A percentile compares a stretch with the other conserved stretches of the same genome.
Evolutionary conservation across 164 flowering plant species (phyloP).

Genomic region (Aristolochia contorta): DNA sequence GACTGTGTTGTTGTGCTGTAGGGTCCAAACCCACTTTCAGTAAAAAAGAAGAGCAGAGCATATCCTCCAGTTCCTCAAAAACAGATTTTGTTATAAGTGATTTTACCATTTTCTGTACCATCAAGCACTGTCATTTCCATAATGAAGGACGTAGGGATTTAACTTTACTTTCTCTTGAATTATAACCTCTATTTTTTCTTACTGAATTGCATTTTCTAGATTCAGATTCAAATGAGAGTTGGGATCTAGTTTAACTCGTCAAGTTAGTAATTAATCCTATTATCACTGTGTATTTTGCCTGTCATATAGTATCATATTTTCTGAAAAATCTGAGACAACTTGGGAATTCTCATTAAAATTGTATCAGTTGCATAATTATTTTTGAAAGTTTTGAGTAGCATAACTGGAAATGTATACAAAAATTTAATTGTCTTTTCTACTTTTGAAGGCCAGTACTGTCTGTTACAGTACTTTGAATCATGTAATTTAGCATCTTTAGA

Average conservation of each 20-base stretch:
- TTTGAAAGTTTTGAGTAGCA: too few relatives aligned
- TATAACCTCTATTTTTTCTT: neutral
- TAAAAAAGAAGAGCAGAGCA: neutral
- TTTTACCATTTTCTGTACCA: neutral
- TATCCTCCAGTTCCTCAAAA: neutral
- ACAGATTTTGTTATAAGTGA: neutral
- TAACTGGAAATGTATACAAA: too few relatives aligned
- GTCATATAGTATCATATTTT: too few relatives aligned
- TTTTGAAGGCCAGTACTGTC: too few relatives aligned
- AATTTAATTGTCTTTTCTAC: too few relatives aligned
- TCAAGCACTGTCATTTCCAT: neutral
- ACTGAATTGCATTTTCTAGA: too few relatives aligned
- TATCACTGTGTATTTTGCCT: too few relatives aligned
- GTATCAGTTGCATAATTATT: too few relatives aligned
- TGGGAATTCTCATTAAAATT: too few relatives aligned
- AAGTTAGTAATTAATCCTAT: neutral
- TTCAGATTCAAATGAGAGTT: neutral
- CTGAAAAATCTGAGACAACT: too few relatives aligned
- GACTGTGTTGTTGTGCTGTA: neutral
- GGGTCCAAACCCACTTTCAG: constrained; percentile 1
- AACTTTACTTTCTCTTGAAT: neutral
- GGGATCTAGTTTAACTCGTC: neutral
- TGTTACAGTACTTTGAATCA: too few relatives aligned
- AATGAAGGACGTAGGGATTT: neutral
- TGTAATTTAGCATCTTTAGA: too few relatives aligned